Percentiles rank a stretch among this genome's conserved stretches.
phyloP scores from a whole-genome alignment of 1,284 basidiomycete species.

The Marasmius tenuissimus region DNA sequence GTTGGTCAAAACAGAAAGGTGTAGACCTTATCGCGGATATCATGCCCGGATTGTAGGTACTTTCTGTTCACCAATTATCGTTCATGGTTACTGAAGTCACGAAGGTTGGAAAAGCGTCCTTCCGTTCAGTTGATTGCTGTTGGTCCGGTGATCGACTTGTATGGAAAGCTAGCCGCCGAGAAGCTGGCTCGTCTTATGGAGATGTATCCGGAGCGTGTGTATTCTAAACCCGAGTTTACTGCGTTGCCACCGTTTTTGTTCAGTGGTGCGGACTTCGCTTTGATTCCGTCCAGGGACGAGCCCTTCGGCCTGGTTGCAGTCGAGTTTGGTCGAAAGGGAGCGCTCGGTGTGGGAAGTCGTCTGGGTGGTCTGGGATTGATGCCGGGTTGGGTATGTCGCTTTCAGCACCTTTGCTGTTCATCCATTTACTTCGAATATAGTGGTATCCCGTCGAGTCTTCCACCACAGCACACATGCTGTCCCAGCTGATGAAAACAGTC shows the following conservation, averaged over 20 bases:
- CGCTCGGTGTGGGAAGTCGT: constrained; percentile 89
- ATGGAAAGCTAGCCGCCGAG: constrained; percentile 91
- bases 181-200: constrained; percentile 92
- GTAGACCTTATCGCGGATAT: constrained; percentile 94
- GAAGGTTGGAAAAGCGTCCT: constrained; percentile 80
- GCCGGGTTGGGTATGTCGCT: constrained; percentile 88
- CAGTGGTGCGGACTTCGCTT: constrained; percentile 90
- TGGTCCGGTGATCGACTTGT: constrained; percentile 91
- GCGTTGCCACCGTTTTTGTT: constrained; percentile 91
- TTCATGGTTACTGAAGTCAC: constrained; percentile 15
- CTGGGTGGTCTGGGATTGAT: constrained; percentile 92
- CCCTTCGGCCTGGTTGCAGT: constrained; percentile 94
- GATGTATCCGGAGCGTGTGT: constrained; percentile 90
- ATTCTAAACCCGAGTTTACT: constrained; percentile 92
- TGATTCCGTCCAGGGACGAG: constrained; percentile 93
- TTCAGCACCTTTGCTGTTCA: neutral
- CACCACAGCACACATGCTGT: constrained; percentile 90
- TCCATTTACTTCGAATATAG: constrained; percentile 36
- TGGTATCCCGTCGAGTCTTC: constrained; percentile 95
- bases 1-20: constrained; percentile 97
- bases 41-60: constrained; percentile 78
- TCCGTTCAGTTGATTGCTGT: constrained; percentile 86
- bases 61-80: constrained; percentile 1
- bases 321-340: constrained; percentile 93
- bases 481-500: constrained; percentile 92